Evolutionary conservation across 345 rosid species (phyloP).

Genomic region (Reutealis trisperma): DNA sequence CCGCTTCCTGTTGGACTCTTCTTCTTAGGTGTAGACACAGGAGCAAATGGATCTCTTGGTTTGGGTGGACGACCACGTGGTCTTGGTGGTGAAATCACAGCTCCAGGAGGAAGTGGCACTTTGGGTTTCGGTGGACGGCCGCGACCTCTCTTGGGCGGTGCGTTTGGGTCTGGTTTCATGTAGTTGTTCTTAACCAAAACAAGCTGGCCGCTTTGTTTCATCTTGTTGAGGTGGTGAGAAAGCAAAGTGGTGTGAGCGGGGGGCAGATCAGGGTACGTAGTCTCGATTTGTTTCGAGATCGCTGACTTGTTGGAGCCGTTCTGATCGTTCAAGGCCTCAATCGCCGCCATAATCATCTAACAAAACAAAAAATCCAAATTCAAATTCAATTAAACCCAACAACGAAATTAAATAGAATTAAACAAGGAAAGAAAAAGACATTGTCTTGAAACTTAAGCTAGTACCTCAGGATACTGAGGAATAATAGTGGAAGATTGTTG

Average conservation of each 20-base stretch:
- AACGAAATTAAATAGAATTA: not conserved
- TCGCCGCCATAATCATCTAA: constrained; percentile 78
- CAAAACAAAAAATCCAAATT: not conserved
- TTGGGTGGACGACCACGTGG: constrained; percentile 84
- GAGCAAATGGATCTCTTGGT: constrained; percentile 46
- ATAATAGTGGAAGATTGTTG: constrained; percentile 3
- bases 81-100: constrained; percentile 43
- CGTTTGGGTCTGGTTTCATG: constrained; percentile 69
- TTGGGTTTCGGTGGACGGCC: constrained; percentile 88
- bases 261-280: constrained; percentile 50
- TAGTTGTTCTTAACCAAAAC: constrained; percentile 66
- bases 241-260: constrained; percentile 61
- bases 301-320: constrained; percentile 60
- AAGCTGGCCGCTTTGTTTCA: constrained; percentile 67
- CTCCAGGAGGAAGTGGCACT: constrained; percentile 25
- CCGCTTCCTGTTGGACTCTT: constrained; percentile 29
- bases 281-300: constrained; percentile 64
- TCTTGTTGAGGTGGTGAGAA: constrained; percentile 58
- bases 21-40: constrained; percentile 20
- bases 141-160: constrained; percentile 88
- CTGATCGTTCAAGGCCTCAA: constrained; percentile 53
- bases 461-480: constrained; percentile 48
- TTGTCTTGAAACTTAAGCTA: not conserved
- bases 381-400: not conserved
- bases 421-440: not conserved